These are phyloP conservation scores for Microthyrium microscopicum DNA, from an alignment of 2,329 filamentous ascomycete species.

Conservation along the genomic window DNA sequence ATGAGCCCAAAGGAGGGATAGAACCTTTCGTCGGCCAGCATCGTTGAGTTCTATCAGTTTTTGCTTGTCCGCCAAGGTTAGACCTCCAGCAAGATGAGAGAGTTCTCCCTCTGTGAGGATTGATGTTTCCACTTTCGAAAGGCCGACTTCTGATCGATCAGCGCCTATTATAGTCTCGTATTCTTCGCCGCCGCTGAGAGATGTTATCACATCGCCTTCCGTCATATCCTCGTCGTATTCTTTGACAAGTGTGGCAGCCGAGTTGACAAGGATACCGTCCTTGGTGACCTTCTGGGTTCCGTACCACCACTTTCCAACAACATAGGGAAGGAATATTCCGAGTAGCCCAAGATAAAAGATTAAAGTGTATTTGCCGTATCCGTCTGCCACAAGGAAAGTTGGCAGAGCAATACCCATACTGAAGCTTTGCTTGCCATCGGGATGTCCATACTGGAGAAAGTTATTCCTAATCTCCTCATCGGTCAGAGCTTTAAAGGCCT, in stretches of 20 bases:
- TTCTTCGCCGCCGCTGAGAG: constrained; percentile 74
- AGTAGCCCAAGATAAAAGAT: constrained; percentile 77
- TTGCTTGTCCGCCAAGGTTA: constrained; percentile 58
- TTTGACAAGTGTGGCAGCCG: constrained; percentile 84
- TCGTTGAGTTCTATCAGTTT: constrained; percentile 68
- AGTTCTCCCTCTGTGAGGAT: constrained; percentile 47
- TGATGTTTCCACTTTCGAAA: constrained; percentile 70
- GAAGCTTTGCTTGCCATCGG: constrained; percentile 94
- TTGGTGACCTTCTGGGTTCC: constrained; percentile 85
- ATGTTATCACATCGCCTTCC: constrained; percentile 61
- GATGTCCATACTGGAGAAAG: constrained; percentile 88
- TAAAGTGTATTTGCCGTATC: constrained; percentile 89
- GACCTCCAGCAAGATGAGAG: constrained; percentile 35
- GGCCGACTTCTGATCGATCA: constrained; percentile 60
- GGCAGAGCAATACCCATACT: constrained; percentile 95
- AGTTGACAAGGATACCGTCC: constrained; percentile 83
- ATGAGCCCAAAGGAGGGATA: constrained; percentile 90
- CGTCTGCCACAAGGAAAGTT: constrained; percentile 80
- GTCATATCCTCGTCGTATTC: constrained; percentile 78
- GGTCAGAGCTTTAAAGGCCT: constrained; percentile 94
- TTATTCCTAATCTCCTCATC: constrained; percentile 97
- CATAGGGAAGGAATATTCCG: constrained; percentile 77
- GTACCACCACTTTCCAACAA: constrained; percentile 98
- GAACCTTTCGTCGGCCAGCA: constrained; percentile 63
- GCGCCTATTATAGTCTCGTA: constrained; percentile 62